phyloP scores from a whole-genome alignment of 139 green algal species.

The Coccomyxa sp. region DNA sequence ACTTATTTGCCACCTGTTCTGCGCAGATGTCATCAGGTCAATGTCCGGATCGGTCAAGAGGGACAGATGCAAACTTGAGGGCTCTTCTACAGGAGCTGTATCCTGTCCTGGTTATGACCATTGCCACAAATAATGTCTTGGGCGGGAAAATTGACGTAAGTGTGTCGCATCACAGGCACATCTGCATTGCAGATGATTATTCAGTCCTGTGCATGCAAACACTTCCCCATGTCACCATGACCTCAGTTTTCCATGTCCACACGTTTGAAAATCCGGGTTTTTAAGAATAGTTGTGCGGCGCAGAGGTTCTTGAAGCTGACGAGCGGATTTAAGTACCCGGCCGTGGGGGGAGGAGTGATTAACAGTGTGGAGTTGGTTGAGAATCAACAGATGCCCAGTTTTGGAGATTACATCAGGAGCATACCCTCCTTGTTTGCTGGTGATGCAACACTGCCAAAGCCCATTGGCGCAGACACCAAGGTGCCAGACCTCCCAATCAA shows the following conservation, averaged over 20 bases:
- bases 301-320: neutral
- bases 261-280: too few species aligned
- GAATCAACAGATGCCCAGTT: neutral
- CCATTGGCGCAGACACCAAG: neutral
- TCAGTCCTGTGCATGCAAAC: neutral
- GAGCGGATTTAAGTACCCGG: neutral
- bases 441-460: neutral
- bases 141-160: neutral
- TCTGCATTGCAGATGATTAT: too few species aligned
- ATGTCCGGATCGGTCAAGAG: neutral
- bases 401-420: neutral
- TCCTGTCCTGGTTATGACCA: neutral
- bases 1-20: neutral
- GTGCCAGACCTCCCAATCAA: neutral
- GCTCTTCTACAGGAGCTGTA: neutral
- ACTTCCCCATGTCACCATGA: neutral
- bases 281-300: neutral
- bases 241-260: too few species aligned
- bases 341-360: neutral
- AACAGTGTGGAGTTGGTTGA: neutral
- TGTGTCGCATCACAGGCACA: neutral
- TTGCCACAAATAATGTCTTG: neutral
- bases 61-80: neutral
- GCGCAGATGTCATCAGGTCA: neutral
- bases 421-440: neutral